Base-by-base conservation (phyloP, 345 rosid genomes). In the Eucalyptus paniculata region DNA sequence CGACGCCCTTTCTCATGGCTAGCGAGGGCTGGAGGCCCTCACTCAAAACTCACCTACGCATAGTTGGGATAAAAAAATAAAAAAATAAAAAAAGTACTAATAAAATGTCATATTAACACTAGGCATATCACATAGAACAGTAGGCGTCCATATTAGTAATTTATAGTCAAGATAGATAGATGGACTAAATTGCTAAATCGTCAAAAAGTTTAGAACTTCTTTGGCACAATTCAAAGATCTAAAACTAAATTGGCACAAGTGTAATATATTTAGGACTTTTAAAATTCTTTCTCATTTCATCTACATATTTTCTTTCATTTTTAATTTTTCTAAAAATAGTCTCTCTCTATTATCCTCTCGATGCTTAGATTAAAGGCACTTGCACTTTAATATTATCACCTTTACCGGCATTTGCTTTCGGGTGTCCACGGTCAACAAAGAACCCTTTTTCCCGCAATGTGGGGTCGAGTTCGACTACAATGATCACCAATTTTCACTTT, bases 71-170 rank as follows among this genome's bases (percentile, higher is more conserved):
- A 28, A 58, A 26, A 3, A 28, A 60, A 60, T 9, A 28, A 60
- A 28, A 60, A 60, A 60, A 28, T 28, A 60, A 60, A 58, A 44
- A 28, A 11, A 2, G 8, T 50, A 16, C 4, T 28, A 5, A 12
- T 14, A 50, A 5, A 50, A 14, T 14, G 1, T 1, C 14, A 58
- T 26, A 10, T 58, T 12, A 58, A 12, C 15, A 0, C 65, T 12
- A 6, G 8, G 2, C n/a, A 3, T 60, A 60, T 14, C 15, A 26
- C 2, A 28, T 60, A 28, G 4, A 30, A 60, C 1, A 12, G 0
- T 4, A 3, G 0, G 8, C 2, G 0, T 28, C 1, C 1, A 60
- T 60, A 3, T 60, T 4, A 60, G 8, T 1, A 17, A 12, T 60
- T 28, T 28, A 28, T 62, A 12, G 4, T 51, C 23, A 62, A 62